phyloP scores from a whole-genome alignment of 2,329 filamentous ascomycete genomes.

The Alternaria conjuncta region DNA sequence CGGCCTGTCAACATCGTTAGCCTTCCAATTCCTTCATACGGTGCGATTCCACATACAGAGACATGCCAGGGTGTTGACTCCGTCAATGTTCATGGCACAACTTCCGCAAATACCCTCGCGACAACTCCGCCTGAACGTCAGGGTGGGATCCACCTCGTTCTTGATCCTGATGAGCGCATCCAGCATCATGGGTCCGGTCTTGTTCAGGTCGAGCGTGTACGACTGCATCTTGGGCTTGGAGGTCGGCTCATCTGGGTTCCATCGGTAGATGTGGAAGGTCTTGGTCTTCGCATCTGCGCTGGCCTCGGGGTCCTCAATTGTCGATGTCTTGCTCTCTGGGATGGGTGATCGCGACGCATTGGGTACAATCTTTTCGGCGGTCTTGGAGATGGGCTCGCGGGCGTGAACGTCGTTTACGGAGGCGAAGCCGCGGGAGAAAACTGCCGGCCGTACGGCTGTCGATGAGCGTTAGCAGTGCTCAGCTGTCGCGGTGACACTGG shows the following conservation, averaged over 20 bases:
- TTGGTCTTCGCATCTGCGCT: conserved; percentile 71
- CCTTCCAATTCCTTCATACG: not conserved
- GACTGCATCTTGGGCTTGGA: conserved; percentile 95
- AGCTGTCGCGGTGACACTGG: conserved; percentile 20
- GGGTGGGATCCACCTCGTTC: conserved; percentile 96
- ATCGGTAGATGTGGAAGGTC: conserved; percentile 98
- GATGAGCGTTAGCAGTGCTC: conserved; percentile 32
- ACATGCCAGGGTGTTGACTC: conserved; percentile 96
- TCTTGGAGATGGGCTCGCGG: conserved; percentile 44
- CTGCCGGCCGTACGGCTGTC: conserved; percentile 44
- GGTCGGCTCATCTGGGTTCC: conserved; percentile 91
- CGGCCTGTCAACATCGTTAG: conserved; percentile 73
- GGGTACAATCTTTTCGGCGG: conserved; percentile 36
- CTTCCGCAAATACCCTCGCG: conserved; percentile 98
- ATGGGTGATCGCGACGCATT: conserved; percentile 37
- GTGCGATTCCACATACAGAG: conserved; percentile 72
- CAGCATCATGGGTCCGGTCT: conserved; percentile 98
- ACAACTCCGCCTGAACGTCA: conserved; percentile 95
- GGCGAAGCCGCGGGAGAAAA: conserved; percentile 48
- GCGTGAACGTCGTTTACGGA: conserved; percentile 44
- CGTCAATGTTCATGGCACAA: conserved; percentile 99
- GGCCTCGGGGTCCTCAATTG: conserved; percentile 66
- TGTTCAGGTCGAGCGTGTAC: conserved; percentile 95
- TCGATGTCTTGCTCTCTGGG: conserved; percentile 63
- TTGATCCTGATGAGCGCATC: conserved; percentile 98